phyloP scores from a whole-genome alignment of 2,329 filamentous ascomycete genomes.

The Didymella glomerata region DNA sequence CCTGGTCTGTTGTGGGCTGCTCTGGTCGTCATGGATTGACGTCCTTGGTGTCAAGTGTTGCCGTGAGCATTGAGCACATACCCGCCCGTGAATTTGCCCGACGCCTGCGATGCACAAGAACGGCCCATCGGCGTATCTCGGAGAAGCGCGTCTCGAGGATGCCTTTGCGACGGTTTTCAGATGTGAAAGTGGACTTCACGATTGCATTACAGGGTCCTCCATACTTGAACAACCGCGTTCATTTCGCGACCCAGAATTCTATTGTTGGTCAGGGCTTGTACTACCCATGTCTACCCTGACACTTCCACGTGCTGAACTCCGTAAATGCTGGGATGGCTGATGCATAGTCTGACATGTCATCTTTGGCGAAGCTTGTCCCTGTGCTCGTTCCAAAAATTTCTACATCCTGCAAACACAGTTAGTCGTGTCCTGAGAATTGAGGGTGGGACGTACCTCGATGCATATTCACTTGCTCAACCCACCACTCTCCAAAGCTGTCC shows the following conservation, averaged over 20 bases:
- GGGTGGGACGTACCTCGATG: conserved; percentile 67
- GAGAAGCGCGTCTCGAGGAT: conserved; percentile 5
- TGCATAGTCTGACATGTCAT: conserved; percentile 51
- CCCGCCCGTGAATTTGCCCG: conserved; percentile 22
- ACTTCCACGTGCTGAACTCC: background rate
- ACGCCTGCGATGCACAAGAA: conserved; percentile 10
- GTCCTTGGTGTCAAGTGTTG: conserved; percentile 3
- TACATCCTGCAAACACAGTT: conserved; percentile 65
- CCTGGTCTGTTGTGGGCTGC: background rate
- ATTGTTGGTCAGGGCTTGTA: background rate
- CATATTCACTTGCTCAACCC: conserved; percentile 73
- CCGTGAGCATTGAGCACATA: conserved; percentile 15
- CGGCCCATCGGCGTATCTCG: conserved; percentile 12
- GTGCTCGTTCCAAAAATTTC: conserved; percentile 85
- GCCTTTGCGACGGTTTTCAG: background rate
- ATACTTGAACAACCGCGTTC: background rate
- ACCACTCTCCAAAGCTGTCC: conserved; percentile 97
- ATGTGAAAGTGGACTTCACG: background rate
- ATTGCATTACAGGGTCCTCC: background rate
- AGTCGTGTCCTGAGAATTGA: background rate
- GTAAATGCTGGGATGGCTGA: conserved; percentile 2
- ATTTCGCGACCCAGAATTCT: conserved; percentile 2
- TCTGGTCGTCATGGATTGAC: background rate
- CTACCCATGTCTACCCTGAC: conserved; percentile 5
- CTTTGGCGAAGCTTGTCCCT: conserved; percentile 74